phyloP scores from a whole-genome alignment of 1,284 basidiomycete species.

The Apiotrichum brassicae region DNA sequence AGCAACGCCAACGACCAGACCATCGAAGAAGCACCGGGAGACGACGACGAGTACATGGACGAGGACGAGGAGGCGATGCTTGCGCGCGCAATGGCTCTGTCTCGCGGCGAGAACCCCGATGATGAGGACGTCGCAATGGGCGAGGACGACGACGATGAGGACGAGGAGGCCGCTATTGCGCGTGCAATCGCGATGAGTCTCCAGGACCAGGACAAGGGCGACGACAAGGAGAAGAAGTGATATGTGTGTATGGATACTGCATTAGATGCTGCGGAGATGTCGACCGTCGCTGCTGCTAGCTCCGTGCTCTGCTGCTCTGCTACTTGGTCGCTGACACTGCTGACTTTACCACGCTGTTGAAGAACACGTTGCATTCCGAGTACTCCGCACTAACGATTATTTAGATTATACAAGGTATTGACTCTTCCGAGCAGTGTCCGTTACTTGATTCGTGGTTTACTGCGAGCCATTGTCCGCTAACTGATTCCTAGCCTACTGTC shows the following conservation, averaged over 20 bases:
- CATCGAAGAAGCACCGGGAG: conserved; percentile 24
- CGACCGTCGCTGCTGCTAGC: neutral
- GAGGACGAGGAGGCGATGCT: conserved; percentile 41
- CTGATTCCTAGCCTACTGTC: neutral
- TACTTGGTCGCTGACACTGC: too few species aligned
- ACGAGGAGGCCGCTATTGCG: conserved; percentile 59
- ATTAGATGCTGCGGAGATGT: neutral
- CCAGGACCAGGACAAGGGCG: conserved; percentile 42
- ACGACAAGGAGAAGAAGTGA: conserved; percentile 23
- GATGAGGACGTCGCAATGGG: conserved; percentile 40
- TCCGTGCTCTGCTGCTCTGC: too few species aligned
- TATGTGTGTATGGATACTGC: conserved; percentile 5
- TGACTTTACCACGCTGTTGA: too few species aligned
- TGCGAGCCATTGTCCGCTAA: too few species aligned
- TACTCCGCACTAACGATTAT: too few species aligned
- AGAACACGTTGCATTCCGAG: too few species aligned
- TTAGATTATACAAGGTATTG: too few species aligned
- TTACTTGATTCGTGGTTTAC: too few species aligned
- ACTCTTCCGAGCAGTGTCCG: too few species aligned
- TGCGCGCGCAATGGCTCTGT: conserved; percentile 39
- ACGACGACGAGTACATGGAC: conserved; percentile 15
- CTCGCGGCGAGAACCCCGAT: conserved; percentile 29
- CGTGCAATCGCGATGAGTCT: conserved; percentile 59
- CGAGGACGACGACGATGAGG: conserved; percentile 37
- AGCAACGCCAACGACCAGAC: conserved; percentile 24